phyloP scores from a whole-genome alignment of 352 stramenopile genomes.

The Globisporangium solare region DNA sequence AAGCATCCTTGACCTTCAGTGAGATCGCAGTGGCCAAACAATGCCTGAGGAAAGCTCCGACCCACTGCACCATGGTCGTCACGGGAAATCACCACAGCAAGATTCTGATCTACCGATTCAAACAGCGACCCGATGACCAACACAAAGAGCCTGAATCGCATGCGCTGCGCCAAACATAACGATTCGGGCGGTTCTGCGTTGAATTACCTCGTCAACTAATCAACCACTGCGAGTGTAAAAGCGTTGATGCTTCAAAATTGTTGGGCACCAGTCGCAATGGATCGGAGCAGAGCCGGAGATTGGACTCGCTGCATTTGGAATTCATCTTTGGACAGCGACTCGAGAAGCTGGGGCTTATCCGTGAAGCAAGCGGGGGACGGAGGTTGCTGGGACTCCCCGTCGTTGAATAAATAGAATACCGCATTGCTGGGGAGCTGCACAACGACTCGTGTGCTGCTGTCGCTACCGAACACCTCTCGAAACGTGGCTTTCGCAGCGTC shows the following conservation, averaged over 20 bases:
- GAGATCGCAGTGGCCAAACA: constrained; percentile 15
- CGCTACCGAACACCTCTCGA: constrained; percentile 20
- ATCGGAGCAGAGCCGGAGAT: constrained; percentile 10
- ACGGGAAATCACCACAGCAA: constrained; percentile 7
- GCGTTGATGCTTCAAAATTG: not conserved
- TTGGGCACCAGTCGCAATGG: not conserved
- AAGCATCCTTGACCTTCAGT: constrained; percentile 20
- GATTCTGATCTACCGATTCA: constrained; percentile 9
- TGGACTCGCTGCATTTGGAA: constrained; percentile 7
- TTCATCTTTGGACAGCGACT: constrained; percentile 1
- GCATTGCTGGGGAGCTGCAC: constrained; percentile 32
- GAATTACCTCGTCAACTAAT: not conserved
- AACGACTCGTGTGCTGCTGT: constrained; percentile 14
- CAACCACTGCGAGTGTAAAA: not conserved
- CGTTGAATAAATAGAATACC: constrained; percentile 32
- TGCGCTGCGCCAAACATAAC: not conserved
- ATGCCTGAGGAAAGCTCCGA: not conserved
- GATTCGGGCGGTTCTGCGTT: not conserved
- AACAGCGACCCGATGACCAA: constrained; percentile 3
- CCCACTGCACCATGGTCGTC: constrained; percentile 6
- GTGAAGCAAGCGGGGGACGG: not conserved
- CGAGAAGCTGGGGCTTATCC: not conserved
- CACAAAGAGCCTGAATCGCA: not conserved
- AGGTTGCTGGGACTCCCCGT: not conserved
- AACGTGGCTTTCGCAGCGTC: constrained; percentile 22